Evolutionary conservation across 306 rosid species (phyloP).

Genomic region (Prunus armeniaca): DNA sequence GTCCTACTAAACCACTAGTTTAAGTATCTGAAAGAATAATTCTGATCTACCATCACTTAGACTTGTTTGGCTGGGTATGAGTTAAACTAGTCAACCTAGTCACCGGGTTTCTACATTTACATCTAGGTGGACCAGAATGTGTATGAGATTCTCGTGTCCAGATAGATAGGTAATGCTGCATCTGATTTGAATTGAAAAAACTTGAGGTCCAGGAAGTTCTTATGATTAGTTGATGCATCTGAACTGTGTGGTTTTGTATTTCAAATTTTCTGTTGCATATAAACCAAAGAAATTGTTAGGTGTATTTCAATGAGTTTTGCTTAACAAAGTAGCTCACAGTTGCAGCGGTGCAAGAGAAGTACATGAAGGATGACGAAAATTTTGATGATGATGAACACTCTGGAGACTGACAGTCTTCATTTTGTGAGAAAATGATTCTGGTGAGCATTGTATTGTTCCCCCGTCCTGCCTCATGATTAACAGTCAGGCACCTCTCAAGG

Average conservation of each 20-base stretch:
- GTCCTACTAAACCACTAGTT: no score
- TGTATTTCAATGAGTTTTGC: constrained; percentile 23
- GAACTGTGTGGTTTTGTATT: not conserved
- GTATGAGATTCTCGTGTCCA: no score
- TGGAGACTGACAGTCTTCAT: not conserved
- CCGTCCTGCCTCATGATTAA: not conserved
- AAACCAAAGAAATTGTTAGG: not conserved
- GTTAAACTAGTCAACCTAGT: no score
- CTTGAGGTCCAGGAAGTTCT: not conserved
- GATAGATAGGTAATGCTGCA: no score
- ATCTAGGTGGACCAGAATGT: no score
- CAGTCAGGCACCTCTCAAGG: not conserved
- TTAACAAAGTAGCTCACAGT: constrained; percentile 67
- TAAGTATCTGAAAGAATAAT: no score
- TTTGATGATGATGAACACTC: constrained; percentile 35
- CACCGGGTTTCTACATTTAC: no score
- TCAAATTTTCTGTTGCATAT: not conserved
- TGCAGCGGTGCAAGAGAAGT: constrained; percentile 96
- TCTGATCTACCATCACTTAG: no score
- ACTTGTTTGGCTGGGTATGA: no score
- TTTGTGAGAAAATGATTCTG: constrained; percentile 11
- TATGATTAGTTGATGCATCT: not conserved
- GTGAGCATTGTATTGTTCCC: not conserved
- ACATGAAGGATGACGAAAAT: constrained; percentile 77
- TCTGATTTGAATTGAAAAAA: not conserved